These are phyloP conservation scores for Jamesozyma piceae DNA, from an alignment of 805 yeast genomes.

Conservation along the genomic window DNA sequence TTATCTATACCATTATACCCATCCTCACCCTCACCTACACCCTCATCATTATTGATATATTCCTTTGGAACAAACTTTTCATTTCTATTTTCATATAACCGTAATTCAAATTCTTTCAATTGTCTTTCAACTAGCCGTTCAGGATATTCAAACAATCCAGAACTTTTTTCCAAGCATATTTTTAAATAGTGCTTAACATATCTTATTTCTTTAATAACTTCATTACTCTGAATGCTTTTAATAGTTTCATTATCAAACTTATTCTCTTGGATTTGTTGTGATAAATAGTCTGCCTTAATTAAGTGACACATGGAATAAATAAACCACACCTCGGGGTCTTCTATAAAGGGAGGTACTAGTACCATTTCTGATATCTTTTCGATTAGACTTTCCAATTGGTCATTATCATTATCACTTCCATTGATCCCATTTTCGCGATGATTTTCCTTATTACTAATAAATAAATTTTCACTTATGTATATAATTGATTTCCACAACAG, in stretches of 20 bases:
- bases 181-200: conserved; percentile 14
- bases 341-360: conserved; percentile 28
- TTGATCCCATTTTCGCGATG: conserved; percentile 1
- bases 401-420: conserved; percentile 1
- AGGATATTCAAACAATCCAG: conserved; percentile 15
- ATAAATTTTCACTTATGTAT: conserved; percentile 4
- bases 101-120: conserved; percentile 15
- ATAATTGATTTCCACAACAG: conserved; percentile 24
- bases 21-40: no score
- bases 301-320: conserved; percentile 22
- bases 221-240: conserved; percentile 17
- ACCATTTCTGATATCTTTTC: conserved; percentile 24
- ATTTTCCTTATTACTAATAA: conserved; percentile 1
- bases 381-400: conserved; percentile 11
- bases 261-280: conserved; percentile 8
- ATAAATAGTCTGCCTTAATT: conserved; percentile 20
- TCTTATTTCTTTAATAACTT: conserved; percentile 18
- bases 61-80: neutral
- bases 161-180: conserved; percentile 12
- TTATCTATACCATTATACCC: no score
- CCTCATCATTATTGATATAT: neutral
- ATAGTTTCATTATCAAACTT: conserved; percentile 7
- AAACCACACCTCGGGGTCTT: conserved; percentile 27
- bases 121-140: conserved; percentile 17
- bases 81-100: conserved; percentile 10